Evolutionary conservation across 1,284 basidiomycete genomes (phyloP).

Genomic region (Ceratobasidium theobromae): DNA sequence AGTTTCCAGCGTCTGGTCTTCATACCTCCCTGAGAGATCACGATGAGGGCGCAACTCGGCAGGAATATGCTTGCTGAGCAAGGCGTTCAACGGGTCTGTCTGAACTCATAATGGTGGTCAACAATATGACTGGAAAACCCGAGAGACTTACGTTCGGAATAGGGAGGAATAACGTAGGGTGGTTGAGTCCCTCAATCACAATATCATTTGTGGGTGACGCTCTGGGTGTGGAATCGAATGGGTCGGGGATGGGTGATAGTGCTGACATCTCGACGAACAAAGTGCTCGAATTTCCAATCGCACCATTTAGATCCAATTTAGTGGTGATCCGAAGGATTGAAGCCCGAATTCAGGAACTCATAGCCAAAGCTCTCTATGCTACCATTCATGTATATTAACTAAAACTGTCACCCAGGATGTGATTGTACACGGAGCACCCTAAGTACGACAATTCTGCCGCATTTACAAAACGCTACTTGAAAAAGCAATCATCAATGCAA

Average conservation of each 20-base stretch:
- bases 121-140: constrained; percentile 47
- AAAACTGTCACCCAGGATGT: too few relatives aligned
- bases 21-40: constrained; percentile 72
- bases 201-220: constrained; percentile 16
- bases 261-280: neutral
- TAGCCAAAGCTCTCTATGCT: too few relatives aligned
- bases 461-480: too few relatives aligned
- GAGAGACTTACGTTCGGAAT: constrained; percentile 72
- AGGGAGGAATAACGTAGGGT: constrained; percentile 65
- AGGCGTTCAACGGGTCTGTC: constrained; percentile 77
- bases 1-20: constrained; percentile 66
- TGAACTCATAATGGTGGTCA: constrained; percentile 43
- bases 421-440: too few relatives aligned
- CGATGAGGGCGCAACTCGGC: constrained; percentile 69
- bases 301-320: too few relatives aligned
- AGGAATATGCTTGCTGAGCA: constrained; percentile 76
- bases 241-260: constrained; percentile 4
- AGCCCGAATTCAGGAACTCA: too few relatives aligned
- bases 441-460: too few relatives aligned
- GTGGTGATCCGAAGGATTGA: too few relatives aligned
- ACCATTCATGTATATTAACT: too few relatives aligned
- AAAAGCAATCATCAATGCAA: too few relatives aligned
- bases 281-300: too few relatives aligned
- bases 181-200: constrained; percentile 14
- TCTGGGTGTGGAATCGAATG: constrained; percentile 7